Base-by-base conservation (phyloP, 768 basidiomycete genomes). In the Tylopilus rubrobrunneus region DNA sequence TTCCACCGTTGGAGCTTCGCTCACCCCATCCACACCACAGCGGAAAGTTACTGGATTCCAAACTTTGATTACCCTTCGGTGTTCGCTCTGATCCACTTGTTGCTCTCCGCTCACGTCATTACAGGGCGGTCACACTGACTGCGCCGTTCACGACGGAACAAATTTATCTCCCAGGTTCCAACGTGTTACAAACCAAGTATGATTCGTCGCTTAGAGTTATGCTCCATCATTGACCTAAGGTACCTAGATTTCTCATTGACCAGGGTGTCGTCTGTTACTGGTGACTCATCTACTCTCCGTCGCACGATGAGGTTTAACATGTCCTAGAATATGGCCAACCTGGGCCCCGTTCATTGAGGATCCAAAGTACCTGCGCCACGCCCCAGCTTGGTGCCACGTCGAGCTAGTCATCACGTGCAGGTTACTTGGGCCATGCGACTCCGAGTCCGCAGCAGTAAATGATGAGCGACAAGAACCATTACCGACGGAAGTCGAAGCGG, bases 31-130 rank as follows among this genome's bases (percentile, higher is more conserved):
- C 51, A 23, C 21, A 11, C 25, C 29, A 12, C 53, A 92, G 89
- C 96, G 58, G 94, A 96, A 69, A 90, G 87, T 57, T 94, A 92
- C 69, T 97, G 94, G 62, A 80, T 95, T 27, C 93, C 93, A 1
- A 78, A 94, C 73, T 96, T 97, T 67, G 94, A 97, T 70, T 94
- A 91, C 2, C 94, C 94, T 4, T 92, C 89, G 17, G 78, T 96
- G 46, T 96, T 95, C 59, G 93, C 92, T 7, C 29, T 23, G 25
- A 34, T 57, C 19, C 8, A 37, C 2, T 2, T 23, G 17, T 36
- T 51, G 11, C 37, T 36, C 45, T 31, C 39, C 9, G 12, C 46
- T 61, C 40, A 62, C 50, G n/a, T 21, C 41, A 17, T 36, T 10
- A 25, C 36, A 86, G 79, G 94, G 94, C 23, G 94, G 94, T 96